phyloP scores from a whole-genome alignment of 2,329 filamentous ascomycete genomes.

The Rhynchosporium secalis region DNA sequence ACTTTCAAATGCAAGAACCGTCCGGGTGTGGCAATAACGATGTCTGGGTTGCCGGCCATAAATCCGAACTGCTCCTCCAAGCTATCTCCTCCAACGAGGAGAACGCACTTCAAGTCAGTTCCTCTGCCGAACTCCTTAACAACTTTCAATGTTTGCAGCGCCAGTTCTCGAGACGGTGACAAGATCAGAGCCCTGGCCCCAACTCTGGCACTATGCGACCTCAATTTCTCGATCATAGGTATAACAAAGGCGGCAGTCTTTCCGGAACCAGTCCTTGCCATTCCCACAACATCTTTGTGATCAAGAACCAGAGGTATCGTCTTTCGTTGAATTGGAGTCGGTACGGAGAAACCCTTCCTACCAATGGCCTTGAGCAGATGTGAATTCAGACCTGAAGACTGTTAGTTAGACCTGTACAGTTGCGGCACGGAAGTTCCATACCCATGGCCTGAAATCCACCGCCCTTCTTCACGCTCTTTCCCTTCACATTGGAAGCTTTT shows the following conservation, averaged over 20 bases:
- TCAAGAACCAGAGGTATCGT: constrained; percentile 90
- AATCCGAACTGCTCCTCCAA: constrained; percentile 91
- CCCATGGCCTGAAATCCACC: constrained; percentile 97
- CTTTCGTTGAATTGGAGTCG: constrained; percentile 96
- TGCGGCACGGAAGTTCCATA: constrained; percentile 41
- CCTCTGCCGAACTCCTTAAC: constrained; percentile 91
- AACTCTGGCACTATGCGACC: constrained; percentile 81
- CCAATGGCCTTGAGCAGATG: constrained; percentile 87
- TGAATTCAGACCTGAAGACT: constrained; percentile 65
- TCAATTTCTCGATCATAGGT: constrained; percentile 94
- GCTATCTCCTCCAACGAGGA: constrained; percentile 93
- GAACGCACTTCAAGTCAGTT: constrained; percentile 85
- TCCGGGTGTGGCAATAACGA: constrained; percentile 94
- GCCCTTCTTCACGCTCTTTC: constrained; percentile 86
- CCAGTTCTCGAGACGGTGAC: constrained; percentile 90
- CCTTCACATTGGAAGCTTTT: constrained; percentile 79
- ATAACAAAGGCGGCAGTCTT: constrained; percentile 99
- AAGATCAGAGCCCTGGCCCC: constrained; percentile 85
- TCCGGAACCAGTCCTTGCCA: constrained; percentile 97
- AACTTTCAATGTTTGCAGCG: constrained; percentile 92
- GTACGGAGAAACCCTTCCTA: constrained; percentile 91
- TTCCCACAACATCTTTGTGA: constrained; percentile 93
- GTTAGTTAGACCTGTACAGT: constrained; percentile 21
- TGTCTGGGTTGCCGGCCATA: constrained; percentile 94
- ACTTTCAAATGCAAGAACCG: constrained; percentile 96